These are phyloP conservation scores for Salvia sclarea DNA, from an alignment of 305 asterid genomes.

Conservation along the genomic window DNA sequence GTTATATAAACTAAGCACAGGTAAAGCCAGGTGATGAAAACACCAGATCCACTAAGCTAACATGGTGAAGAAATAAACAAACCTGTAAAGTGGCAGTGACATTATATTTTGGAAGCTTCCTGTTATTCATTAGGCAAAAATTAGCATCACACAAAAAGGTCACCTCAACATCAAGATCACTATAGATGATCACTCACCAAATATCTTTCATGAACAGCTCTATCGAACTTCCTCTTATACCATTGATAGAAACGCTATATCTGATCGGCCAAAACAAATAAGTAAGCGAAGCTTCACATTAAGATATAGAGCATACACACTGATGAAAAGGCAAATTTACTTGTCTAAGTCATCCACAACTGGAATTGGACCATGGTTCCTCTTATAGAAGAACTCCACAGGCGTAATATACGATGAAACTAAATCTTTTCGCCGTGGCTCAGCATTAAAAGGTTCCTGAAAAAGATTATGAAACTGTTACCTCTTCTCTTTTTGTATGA, in stretches of 20 bases:
- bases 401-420: constrained; percentile 78
- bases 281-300: constrained; percentile 15
- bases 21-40: neutral
- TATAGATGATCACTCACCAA: constrained; percentile 54
- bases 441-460: constrained; percentile 94
- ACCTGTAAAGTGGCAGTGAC: constrained; percentile 96
- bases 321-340: constrained; percentile 35
- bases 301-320: neutral
- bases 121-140: constrained; percentile 40
- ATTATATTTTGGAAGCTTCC: constrained; percentile 78
- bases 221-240: constrained; percentile 47
- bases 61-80: neutral
- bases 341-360: constrained; percentile 68
- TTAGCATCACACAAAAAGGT: neutral
- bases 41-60: neutral
- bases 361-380: constrained; percentile 96
- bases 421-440: constrained; percentile 72
- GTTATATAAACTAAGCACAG: neutral
- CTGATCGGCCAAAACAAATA: constrained; percentile 45
- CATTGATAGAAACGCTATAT: constrained; percentile 63
- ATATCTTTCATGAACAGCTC: constrained; percentile 78
- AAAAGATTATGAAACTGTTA: neutral
- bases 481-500: neutral
- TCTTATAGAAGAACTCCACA: constrained; percentile 80
- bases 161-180: constrained; percentile 4